These are phyloP conservation scores for Dendryphion nanum DNA, from an alignment of 2,329 filamentous ascomycete species.

Conservation along the genomic window DNA sequence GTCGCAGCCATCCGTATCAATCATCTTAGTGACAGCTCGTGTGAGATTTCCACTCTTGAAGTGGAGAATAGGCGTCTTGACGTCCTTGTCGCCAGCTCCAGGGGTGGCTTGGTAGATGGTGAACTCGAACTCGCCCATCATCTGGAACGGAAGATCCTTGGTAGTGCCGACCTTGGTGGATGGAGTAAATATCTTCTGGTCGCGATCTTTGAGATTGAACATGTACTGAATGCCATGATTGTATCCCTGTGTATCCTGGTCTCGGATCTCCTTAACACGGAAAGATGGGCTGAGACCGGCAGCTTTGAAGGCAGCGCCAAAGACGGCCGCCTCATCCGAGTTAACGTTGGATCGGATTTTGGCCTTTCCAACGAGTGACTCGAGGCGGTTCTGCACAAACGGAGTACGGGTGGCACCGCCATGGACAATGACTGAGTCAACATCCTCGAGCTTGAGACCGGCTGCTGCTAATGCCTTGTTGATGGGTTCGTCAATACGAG, in stretches of 20 bases:
- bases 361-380: constrained; percentile 68
- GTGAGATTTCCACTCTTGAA: constrained; percentile 85
- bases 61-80: constrained; percentile 61
- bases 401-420: constrained; percentile 88
- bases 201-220: constrained; percentile 65
- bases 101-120: constrained; percentile 73
- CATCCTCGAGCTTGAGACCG: constrained; percentile 68
- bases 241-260: constrained; percentile 74
- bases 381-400: constrained; percentile 87
- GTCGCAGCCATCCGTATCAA: constrained; percentile 74
- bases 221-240: constrained; percentile 74
- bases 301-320: constrained; percentile 92
- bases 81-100: constrained; percentile 40
- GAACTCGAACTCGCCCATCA: constrained; percentile 77
- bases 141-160: constrained; percentile 83
- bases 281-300: constrained; percentile 92
- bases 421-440: constrained; percentile 90
- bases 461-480: constrained; percentile 72
- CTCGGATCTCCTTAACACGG: constrained; percentile 93
- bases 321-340: constrained; percentile 92
- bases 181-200: constrained; percentile 80
- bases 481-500: constrained; percentile 68
- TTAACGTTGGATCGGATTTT: constrained; percentile 95
- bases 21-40: constrained; percentile 72
- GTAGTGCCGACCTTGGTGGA: constrained; percentile 71